phyloP scores from a whole-genome alignment of 768 basidiomycete species.

The Neoboletus subvelutipes region DNA sequence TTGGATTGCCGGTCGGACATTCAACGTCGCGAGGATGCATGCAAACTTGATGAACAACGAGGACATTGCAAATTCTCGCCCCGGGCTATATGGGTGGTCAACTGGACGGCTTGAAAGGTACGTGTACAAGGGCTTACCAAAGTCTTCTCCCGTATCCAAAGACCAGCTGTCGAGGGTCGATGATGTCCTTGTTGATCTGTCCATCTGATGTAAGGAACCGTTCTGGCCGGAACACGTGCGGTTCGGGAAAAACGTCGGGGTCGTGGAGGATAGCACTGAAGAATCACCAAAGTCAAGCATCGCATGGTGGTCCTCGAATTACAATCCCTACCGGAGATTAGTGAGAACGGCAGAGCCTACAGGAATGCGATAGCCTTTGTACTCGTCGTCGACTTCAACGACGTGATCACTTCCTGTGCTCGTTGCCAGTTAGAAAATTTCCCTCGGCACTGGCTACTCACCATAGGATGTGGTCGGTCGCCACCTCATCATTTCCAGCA shows the following conservation, averaged over 20 bases:
- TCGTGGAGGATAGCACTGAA: slow-evolving; percentile 42
- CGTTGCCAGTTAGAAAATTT: background rate
- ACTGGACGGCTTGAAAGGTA: too few species aligned
- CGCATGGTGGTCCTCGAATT: background rate
- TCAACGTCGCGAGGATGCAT: slow-evolving; percentile 2
- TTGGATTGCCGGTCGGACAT: background rate
- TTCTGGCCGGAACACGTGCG: slow-evolving; percentile 54
- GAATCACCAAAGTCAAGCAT: background rate
- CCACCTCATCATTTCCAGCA: slow-evolving; percentile 9
- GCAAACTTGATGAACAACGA: slow-evolving; percentile 6
- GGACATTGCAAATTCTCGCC: slow-evolving; percentile 7
- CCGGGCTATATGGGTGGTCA: background rate
- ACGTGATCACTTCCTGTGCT: background rate
- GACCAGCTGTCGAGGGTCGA: slow-evolving; percentile 2
- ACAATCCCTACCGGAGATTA: background rate
- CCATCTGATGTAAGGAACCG: slow-evolving; percentile 32
- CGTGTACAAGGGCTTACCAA: too few species aligned
- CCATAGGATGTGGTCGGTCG: too few species aligned
- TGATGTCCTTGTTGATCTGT: too few species aligned
- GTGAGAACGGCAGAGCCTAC: background rate
- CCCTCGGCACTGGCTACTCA: too few species aligned
- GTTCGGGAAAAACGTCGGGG: too few species aligned
- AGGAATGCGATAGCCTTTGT: slow-evolving; percentile 4
- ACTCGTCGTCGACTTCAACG: too few species aligned
- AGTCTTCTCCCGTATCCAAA: slow-evolving; percentile 8